Evolutionary conservation across 2,329 filamentous ascomycete species (phyloP).

Genomic region (Trichoderma koningiopsis): DNA sequence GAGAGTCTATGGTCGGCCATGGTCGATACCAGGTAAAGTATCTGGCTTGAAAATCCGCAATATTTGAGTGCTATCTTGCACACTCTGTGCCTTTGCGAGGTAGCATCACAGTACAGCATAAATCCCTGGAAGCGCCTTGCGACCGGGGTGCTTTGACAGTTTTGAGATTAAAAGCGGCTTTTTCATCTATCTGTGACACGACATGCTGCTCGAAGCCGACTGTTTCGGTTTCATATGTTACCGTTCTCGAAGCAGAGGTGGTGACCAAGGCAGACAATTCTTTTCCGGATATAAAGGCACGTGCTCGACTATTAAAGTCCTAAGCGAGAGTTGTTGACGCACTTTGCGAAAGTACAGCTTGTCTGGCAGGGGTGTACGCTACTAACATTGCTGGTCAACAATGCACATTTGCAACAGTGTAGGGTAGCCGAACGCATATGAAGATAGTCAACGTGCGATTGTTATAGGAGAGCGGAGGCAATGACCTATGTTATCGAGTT

Average conservation of each 20-base stretch:
- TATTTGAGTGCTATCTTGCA: neutral
- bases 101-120: neutral
- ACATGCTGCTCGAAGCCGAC: neutral
- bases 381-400: too few relatives aligned
- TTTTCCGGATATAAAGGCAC: neutral
- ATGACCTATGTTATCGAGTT: neutral
- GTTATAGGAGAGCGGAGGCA: neutral
- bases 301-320: constrained; percentile 4
- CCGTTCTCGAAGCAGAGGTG: neutral
- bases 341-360: neutral
- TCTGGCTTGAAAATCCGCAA: neutral
- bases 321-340: neutral
- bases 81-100: neutral
- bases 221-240: constrained; percentile 12
- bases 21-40: neutral
- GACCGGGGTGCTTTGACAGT: constrained; percentile 17
- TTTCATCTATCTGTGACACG: constrained; percentile 11
- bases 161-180: neutral
- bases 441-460: neutral
- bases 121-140: neutral
- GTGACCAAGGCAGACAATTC: neutral
- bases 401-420: too few relatives aligned
- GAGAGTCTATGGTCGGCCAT: neutral
- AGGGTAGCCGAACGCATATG: neutral
- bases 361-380: neutral